phyloP scores from a whole-genome alignment of 768 basidiomycete genomes.

The Epithele typhae region DNA sequence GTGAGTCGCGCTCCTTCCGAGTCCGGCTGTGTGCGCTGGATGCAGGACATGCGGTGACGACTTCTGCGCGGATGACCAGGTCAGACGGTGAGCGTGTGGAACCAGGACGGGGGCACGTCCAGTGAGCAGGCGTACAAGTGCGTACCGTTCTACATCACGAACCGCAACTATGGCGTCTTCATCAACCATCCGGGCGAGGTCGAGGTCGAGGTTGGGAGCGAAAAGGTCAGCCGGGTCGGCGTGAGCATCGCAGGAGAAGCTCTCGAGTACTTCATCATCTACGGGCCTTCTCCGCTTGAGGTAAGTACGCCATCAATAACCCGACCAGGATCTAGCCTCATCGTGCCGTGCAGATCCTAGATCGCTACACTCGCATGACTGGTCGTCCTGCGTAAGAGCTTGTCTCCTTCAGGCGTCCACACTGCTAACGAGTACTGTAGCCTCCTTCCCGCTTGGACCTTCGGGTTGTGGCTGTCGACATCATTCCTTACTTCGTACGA shows the following conservation, averaged over 20 bases:
- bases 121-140: slow-evolving; percentile 66
- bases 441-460: slow-evolving; percentile 68
- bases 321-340: too few relatives aligned
- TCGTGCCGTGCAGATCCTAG: slow-evolving; percentile 40
- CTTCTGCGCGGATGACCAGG: slow-evolving; percentile 27
- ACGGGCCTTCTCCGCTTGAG: slow-evolving; percentile 62
- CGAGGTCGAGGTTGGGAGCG: slow-evolving; percentile 67
- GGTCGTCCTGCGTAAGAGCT: slow-evolving; percentile 53
- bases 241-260: slow-evolving; percentile 57
- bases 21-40: too few relatives aligned
- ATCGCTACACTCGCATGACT: slow-evolving; percentile 56
- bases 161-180: slow-evolving; percentile 70
- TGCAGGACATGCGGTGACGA: not conserved
- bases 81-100: slow-evolving; percentile 62
- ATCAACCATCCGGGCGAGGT: slow-evolving; percentile 76
- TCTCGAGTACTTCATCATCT: slow-evolving; percentile 69
- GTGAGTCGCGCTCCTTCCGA: slow-evolving; percentile 35
- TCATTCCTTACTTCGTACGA: slow-evolving; percentile 73
- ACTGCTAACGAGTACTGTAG: slow-evolving; percentile 28
- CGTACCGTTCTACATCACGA: slow-evolving; percentile 66
- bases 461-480: slow-evolving; percentile 74
- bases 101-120: slow-evolving; percentile 72
- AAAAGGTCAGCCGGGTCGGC: slow-evolving; percentile 61
- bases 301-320: slow-evolving; percentile 37
- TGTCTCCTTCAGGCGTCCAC: too few relatives aligned